phyloP scores from a whole-genome alignment of 78 protist species.

The Ministeria vibrans region DNA sequence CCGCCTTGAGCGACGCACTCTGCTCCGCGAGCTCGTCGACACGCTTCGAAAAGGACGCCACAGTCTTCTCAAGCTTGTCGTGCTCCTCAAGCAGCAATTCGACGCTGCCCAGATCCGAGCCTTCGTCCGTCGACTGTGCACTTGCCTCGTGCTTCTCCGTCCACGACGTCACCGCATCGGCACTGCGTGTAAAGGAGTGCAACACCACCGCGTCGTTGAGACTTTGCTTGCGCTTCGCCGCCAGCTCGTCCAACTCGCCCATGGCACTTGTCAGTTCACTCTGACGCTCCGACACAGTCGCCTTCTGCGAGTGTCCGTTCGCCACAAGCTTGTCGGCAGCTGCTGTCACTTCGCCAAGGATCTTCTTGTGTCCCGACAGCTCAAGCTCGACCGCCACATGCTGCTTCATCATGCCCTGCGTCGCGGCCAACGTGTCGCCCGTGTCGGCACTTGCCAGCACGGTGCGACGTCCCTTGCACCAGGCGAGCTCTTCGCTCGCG shows the following conservation, averaged over 20 bases:
- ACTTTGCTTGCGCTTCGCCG: not conserved
- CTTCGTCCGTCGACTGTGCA: not conserved
- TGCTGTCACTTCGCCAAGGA: not conserved
- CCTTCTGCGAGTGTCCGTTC: not conserved
- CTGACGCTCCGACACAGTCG: not conserved
- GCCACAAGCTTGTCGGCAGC: not conserved
- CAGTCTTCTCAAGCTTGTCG: not conserved
- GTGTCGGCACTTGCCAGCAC: not conserved
- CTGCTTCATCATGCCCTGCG: not conserved
- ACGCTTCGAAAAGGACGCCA: not conserved
- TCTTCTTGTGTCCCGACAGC: not conserved
- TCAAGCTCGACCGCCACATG: no score
- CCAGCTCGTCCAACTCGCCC: not conserved
- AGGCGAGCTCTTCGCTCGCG: constrained; percentile 3
- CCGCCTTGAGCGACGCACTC: not conserved
- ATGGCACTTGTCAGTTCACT: not conserved
- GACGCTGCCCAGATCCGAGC: not conserved
- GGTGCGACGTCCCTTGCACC: not conserved
- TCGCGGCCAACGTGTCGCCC: not conserved
- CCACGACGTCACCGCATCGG: not conserved
- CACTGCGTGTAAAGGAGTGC: not conserved
- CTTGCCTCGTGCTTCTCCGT: not conserved
- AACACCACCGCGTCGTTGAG: not conserved
- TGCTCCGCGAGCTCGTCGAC: not conserved
- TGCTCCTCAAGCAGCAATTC: not conserved